Conservation (phyloP, 2,329 filamentous ascomycete species). For the Exophiala calicioides region DNA sequence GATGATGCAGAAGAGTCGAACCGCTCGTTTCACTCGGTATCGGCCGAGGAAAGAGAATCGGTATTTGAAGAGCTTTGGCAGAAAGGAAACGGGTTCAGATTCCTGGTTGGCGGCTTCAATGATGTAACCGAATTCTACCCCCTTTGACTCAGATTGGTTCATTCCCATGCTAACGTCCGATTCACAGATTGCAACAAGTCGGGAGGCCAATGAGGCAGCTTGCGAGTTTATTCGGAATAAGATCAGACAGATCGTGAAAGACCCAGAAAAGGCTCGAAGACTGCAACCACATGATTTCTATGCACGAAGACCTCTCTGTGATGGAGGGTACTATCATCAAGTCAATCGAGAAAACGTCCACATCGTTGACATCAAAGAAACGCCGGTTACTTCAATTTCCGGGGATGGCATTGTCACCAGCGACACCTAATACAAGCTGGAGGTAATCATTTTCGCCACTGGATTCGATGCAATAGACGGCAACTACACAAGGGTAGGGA, state of each 20-base stretch:
- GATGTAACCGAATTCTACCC: too few species aligned
- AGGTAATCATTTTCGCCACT: constrained; percentile 27
- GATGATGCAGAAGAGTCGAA: too few species aligned
- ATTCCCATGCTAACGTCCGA: too few species aligned
- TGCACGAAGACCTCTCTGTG: constrained; percentile 52
- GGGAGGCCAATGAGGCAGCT: constrained; percentile 42
- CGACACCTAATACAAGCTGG: constrained; percentile 33
- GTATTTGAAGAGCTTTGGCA: constrained; percentile 53
- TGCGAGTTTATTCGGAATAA: constrained; percentile 41
- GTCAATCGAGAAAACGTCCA: constrained; percentile 50
- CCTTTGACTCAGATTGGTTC: too few species aligned
- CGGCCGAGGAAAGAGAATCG: constrained; percentile 39
- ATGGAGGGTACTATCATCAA: constrained; percentile 54
- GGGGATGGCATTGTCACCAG: constrained; percentile 31
- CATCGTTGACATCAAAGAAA: constrained; percentile 41
- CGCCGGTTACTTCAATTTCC: constrained; percentile 32
- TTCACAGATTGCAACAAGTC: constrained; percentile 37
- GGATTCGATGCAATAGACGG: constrained; percentile 34
- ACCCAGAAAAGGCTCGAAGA: constrained; percentile 34
- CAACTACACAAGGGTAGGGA: too few species aligned
- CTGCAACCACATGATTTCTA: constrained; percentile 55
- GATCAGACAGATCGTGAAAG: constrained; percentile 35
- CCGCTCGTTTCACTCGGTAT: constrained; percentile 31
- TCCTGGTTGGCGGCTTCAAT: constrained; percentile 53
- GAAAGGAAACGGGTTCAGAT: constrained; percentile 54